Base-by-base conservation (phyloP, 305 asterid species). In the Fraxinus ornus region DNA sequence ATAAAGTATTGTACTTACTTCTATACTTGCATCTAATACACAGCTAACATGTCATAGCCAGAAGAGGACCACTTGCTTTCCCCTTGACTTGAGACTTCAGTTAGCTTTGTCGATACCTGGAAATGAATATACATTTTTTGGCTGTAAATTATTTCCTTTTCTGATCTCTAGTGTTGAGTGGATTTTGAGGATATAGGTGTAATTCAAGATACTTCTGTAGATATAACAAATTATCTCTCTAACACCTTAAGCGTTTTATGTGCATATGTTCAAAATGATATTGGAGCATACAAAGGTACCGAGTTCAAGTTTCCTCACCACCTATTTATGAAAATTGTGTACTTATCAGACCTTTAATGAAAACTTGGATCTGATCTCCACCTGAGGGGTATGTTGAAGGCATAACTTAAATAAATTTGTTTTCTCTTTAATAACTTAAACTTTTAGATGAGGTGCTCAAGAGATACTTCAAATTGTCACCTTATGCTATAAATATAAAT, bases 1-100 rank as follows among this genome's bases (percentile, higher is more conserved):
- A 82, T 81, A 87, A 87, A 86, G 81, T 52, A 81, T 80, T 88
- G 92, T 93, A 93, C 96, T 93, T 89, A 66, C 91, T 86, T 87
- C 80, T 72, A 90, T 89, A 81, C 91, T 87, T 84, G 85, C 85
- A 80, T 86, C 82, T 85, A 87, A 85, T 80, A 68, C 82, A 88
- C 87, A 84, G 13, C 78, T 84, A 80, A 86, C 87, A 86, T 88
- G 83, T 86, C 89, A 73, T 80, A 66, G 71, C 81, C 72, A 79
- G 87, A 84, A 85, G 82, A 82, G 80, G 86, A 84, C 82, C 81
- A 85, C 80, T 87, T 80, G 77, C 85, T 85, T 82, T 81, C 80
- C 71, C 83, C 84, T 83, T 86, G 89, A 88, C 85, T 80, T 80
- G 66, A 84, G 86, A 52, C 36, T 37, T 32, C 85, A 82, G 83